Percentiles rank a stretch among this genome's conserved stretches.
Conservation (phyloP, 495 filamentous ascomycete species). For the Podospora tetraspora region DNA sequence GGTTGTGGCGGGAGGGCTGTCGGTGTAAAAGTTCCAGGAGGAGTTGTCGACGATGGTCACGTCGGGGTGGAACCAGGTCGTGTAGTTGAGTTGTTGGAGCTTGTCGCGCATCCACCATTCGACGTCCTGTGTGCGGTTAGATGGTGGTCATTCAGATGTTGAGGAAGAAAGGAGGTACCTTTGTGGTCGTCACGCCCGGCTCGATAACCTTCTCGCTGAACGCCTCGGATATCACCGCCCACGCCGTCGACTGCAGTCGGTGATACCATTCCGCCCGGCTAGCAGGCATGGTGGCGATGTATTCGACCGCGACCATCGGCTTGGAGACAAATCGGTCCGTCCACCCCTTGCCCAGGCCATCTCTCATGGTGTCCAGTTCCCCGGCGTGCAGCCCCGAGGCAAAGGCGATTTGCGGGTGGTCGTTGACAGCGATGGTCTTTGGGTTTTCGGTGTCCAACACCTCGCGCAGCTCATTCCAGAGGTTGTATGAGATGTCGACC, state of each 20-base stretch:
- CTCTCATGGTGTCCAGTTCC: constrained; percentile 32
- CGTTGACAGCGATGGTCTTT: constrained; percentile 37
- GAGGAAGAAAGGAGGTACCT: constrained; percentile 22
- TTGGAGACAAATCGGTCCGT: constrained; percentile 29
- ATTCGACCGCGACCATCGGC: constrained; percentile 42
- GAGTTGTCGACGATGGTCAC: constrained; percentile 33
- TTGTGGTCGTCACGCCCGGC: constrained; percentile 39
- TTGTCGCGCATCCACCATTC: constrained; percentile 46
- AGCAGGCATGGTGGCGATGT: constrained; percentile 40
- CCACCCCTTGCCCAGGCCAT: constrained; percentile 34
- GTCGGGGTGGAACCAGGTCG: constrained; percentile 45
- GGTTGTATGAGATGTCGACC: constrained; percentile 41
- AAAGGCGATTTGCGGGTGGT: constrained; percentile 37
- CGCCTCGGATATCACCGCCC: constrained; percentile 43
- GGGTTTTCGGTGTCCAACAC: constrained; percentile 31
- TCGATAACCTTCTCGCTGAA: constrained; percentile 41
- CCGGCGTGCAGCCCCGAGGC: constrained; percentile 42
- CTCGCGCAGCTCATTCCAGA: constrained; percentile 32
- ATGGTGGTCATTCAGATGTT: background rate
- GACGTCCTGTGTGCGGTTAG: constrained; percentile 29
- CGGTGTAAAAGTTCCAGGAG: constrained; percentile 14
- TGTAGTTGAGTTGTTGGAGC: constrained; percentile 44
- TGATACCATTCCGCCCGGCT: constrained; percentile 36
- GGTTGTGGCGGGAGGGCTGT: background rate
- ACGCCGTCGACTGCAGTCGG: constrained; percentile 42